These are phyloP conservation scores for Stephania japonica DNA, from an alignment of 164 flowering plant species.

Conservation along the genomic window DNA sequence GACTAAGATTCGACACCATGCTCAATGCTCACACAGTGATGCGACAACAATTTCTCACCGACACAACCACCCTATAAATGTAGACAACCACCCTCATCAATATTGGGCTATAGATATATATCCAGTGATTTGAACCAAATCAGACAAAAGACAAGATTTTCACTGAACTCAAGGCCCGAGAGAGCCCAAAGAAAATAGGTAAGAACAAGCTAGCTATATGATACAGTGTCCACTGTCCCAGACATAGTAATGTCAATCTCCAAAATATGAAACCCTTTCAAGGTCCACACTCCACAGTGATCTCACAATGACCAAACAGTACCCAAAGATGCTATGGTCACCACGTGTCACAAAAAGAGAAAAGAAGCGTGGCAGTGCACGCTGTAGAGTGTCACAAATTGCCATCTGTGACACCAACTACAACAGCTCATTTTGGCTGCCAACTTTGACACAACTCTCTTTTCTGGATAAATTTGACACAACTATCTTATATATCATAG, in stretches of 20 bases:
- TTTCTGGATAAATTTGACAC: no score
- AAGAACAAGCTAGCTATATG: not conserved
- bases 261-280: not conserved
- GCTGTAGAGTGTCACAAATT: not conserved
- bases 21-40: no score
- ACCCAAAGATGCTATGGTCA: not conserved
- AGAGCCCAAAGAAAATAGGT: not conserved
- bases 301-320: not conserved
- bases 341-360: not conserved
- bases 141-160: no score
- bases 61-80: no score
- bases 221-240: not conserved
- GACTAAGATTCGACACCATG: no score
- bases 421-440: not conserved
- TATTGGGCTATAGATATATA: no score
- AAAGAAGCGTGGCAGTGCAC: not conserved
- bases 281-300: no score
- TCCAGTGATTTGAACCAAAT: no score
- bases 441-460: not conserved
- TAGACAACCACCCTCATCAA: no score
- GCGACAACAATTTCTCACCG: no score
- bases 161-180: no score
- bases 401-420: not conserved
- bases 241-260: not conserved
- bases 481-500: not conserved